These are phyloP conservation scores for Neopestalotiopsis sp. DNA, from an alignment of 2,329 filamentous ascomycete genomes.

Conservation along the genomic window DNA sequence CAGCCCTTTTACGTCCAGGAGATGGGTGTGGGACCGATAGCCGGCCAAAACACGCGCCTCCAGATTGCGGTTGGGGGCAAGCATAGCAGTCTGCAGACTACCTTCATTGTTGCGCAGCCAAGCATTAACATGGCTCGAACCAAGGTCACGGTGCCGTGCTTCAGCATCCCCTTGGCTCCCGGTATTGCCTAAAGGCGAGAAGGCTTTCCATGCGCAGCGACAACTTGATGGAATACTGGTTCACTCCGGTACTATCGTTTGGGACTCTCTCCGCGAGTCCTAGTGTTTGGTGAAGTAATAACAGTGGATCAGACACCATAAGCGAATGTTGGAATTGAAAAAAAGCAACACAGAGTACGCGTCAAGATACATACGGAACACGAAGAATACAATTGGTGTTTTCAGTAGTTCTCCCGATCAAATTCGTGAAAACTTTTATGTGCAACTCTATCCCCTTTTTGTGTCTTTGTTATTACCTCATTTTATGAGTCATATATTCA, in stretches of 20 bases:
- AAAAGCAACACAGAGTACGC: too few species aligned
- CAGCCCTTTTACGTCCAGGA: neutral
- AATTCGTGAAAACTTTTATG: too few species aligned
- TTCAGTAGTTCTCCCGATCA: neutral
- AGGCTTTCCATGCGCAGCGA: neutral
- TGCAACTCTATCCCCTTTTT: too few species aligned
- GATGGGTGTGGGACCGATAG: neutral
- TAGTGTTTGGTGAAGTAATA: neutral
- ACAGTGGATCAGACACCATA: neutral
- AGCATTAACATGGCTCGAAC: slow-evolving; percentile 3
- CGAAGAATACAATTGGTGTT: neutral
- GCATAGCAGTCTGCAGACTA: neutral
- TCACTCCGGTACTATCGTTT: neutral
- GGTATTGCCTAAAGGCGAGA: neutral
- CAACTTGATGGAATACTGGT: neutral
- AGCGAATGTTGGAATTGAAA: neutral
- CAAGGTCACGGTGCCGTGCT: slow-evolving; percentile 1
- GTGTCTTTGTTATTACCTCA: too few species aligned
- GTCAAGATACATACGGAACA: neutral
- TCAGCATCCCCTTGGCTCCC: neutral
- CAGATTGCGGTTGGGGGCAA: slow-evolving; percentile 4
- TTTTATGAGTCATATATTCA: too few species aligned
- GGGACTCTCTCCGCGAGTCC: neutral
- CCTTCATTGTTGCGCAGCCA: slow-evolving; percentile 2
- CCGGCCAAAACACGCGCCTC: neutral